These are phyloP conservation scores for Austropuccinia psidii DNA, from an alignment of 1,284 basidiomycete genomes.

Conservation along the genomic window DNA sequence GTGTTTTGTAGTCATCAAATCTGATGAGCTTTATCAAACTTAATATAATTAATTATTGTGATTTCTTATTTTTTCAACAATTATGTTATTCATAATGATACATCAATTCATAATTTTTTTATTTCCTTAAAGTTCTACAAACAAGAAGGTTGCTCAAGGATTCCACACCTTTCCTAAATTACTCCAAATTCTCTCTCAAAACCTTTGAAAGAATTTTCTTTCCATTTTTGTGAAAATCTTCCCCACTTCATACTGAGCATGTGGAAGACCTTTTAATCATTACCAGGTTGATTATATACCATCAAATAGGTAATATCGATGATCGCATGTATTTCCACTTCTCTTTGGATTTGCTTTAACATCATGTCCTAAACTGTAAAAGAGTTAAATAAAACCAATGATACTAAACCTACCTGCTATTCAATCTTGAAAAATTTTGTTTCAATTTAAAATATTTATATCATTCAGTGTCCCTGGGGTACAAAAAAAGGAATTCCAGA, in stretches of 20 bases:
- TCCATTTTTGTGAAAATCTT: neutral
- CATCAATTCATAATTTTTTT: neutral
- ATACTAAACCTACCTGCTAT: neutral
- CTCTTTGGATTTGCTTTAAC: too few relatives aligned
- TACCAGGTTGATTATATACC: neutral
- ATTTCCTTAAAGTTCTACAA: neutral
- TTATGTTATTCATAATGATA: neutral
- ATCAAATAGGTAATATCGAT: neutral
- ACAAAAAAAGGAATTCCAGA: slow-evolving; percentile 15
- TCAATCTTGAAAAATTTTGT: neutral
- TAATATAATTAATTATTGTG: too few relatives aligned
- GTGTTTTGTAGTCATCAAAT: too few relatives aligned
- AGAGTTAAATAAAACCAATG: too few relatives aligned
- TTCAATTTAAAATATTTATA: neutral
- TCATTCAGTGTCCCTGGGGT: slow-evolving; percentile 7
- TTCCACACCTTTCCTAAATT: neutral
- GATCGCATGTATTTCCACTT: neutral
- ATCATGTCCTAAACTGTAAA: too few relatives aligned
- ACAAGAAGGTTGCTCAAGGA: neutral
- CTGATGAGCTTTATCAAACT: too few relatives aligned
- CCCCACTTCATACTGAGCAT: neutral
- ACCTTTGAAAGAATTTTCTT: neutral
- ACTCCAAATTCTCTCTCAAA: slow-evolving; percentile 7
- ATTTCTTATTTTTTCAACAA: too few relatives aligned
- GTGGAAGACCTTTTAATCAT: neutral